These are phyloP conservation scores for Calonectria ilicicola DNA, from an alignment of 2,329 filamentous ascomycete species.

Conservation along the genomic window DNA sequence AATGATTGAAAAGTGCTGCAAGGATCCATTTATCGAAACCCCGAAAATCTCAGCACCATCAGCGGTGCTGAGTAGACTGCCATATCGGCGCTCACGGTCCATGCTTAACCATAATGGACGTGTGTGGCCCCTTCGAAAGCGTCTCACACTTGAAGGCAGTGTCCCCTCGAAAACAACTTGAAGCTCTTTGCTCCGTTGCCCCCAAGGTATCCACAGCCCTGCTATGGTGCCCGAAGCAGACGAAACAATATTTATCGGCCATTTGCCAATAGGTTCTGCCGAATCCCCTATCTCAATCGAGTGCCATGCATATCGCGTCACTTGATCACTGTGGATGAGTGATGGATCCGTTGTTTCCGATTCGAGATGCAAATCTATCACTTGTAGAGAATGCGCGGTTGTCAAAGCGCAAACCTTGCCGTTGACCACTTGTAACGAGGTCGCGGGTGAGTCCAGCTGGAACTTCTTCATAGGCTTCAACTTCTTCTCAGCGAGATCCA, in stretches of 20 bases:
- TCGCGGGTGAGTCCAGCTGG: conserved; percentile 65
- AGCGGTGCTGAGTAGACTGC: conserved; percentile 54
- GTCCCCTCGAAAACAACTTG: conserved; percentile 66
- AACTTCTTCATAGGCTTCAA: conserved; percentile 61
- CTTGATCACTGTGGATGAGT: conserved; percentile 59
- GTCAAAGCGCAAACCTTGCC: conserved; percentile 66
- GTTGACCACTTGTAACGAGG: conserved; percentile 59
- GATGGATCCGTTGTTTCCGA: conserved; percentile 50
- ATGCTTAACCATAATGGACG: conserved; percentile 63
- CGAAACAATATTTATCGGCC: conserved; percentile 60
- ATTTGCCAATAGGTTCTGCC: conserved; percentile 40
- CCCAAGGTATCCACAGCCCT: conserved; percentile 64
- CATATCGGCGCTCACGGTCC: conserved; percentile 52
- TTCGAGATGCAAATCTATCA: conserved; percentile 61
- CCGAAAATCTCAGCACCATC: conserved; percentile 70
- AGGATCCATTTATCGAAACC: conserved; percentile 75
- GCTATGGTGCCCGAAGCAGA: conserved; percentile 60
- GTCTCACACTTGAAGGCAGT: conserved; percentile 67
- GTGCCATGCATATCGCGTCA: conserved; percentile 57
- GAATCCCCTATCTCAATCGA: conserved; percentile 58
- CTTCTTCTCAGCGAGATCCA: conserved; percentile 64
- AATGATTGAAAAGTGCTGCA: conserved; percentile 78
- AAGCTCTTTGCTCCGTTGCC: conserved; percentile 54
- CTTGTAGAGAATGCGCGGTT: conserved; percentile 64
- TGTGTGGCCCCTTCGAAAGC: conserved; percentile 64